Conservation (phyloP, 2,329 filamentous ascomycete species). For the Fusarium mangiferae region DNA sequence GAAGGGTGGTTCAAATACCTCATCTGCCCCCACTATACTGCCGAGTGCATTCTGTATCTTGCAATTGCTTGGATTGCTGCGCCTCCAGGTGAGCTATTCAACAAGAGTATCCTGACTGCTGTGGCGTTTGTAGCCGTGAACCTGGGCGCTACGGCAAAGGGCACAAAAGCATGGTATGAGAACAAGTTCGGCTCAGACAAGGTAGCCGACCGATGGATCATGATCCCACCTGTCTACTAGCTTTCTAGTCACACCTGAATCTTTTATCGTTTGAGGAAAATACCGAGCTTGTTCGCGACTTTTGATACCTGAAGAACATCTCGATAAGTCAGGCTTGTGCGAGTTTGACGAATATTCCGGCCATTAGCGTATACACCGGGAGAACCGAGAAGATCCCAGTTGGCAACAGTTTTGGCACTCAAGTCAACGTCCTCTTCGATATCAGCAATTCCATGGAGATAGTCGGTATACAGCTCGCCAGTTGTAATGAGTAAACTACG, state of each 20-base stretch:
- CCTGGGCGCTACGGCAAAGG: conserved; percentile 81
- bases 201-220: conserved; percentile 74
- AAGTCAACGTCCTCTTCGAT: conserved; percentile 74
- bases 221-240: conserved; percentile 77
- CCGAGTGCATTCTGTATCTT: conserved; percentile 86
- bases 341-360: conserved; percentile 65
- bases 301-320: conserved; percentile 87
- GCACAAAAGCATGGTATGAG: conserved; percentile 82
- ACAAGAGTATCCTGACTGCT: conserved; percentile 77
- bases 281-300: conserved; percentile 73
- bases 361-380: conserved; percentile 60
- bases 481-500: conserved; percentile 82
- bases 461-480: conserved; percentile 72
- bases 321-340: conserved; percentile 82
- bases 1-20: conserved; percentile 77
- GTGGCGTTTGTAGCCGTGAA: conserved; percentile 81
- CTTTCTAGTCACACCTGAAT: conserved; percentile 24
- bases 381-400: conserved; percentile 75
- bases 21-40: conserved; percentile 90
- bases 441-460: conserved; percentile 80
- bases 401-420: conserved; percentile 69
- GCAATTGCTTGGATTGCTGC: conserved; percentile 80
- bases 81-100: conserved; percentile 72
- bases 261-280: conserved; percentile 54
- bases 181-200: conserved; percentile 76